Evolutionary conservation across 2,329 filamentous ascomycete genomes (phyloP).

Genomic region (Pseudonectria foliicola): DNA sequence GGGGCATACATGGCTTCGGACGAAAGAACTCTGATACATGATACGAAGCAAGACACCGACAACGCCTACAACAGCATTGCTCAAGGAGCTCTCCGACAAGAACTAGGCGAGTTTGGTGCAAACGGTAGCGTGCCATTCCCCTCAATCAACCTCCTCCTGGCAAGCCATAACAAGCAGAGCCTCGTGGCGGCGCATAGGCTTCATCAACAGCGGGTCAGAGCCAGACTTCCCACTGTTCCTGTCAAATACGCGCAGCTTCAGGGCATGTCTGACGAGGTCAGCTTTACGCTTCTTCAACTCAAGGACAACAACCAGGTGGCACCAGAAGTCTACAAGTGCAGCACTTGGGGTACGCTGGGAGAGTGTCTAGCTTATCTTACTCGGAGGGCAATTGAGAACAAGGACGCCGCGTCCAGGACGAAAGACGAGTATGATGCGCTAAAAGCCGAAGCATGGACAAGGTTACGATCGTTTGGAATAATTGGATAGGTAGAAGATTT

Average conservation of each 20-base stretch:
- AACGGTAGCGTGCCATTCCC: conserved; percentile 29
- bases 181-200: conserved; percentile 35
- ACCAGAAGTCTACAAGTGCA: conserved; percentile 28
- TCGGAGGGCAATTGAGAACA: conserved; percentile 33
- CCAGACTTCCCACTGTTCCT: conserved; percentile 20
- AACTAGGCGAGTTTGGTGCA: conserved; percentile 9
- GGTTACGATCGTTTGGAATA: too few species aligned
- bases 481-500: too few species aligned
- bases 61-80: conserved; percentile 42
- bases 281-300: conserved; percentile 38
- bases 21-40: conserved; percentile 40
- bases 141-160: conserved; percentile 40
- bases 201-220: conserved; percentile 31
- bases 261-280: conserved; percentile 52
- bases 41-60: conserved; percentile 46
- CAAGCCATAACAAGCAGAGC: conserved; percentile 43
- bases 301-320: conserved; percentile 20
- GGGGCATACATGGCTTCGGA: conserved; percentile 49
- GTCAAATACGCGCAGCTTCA: conserved; percentile 47
- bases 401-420: conserved; percentile 28
- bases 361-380: conserved; percentile 32
- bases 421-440: conserved; percentile 22
- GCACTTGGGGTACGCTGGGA: conserved; percentile 31
- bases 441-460: conserved; percentile 1
- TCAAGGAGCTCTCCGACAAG: conserved; percentile 35